Evolutionary conservation across 2,329 filamentous ascomycete species (phyloP), one percentile per base, ranked within the genome.

Genomic region (Kalmusia sp.): DNA sequence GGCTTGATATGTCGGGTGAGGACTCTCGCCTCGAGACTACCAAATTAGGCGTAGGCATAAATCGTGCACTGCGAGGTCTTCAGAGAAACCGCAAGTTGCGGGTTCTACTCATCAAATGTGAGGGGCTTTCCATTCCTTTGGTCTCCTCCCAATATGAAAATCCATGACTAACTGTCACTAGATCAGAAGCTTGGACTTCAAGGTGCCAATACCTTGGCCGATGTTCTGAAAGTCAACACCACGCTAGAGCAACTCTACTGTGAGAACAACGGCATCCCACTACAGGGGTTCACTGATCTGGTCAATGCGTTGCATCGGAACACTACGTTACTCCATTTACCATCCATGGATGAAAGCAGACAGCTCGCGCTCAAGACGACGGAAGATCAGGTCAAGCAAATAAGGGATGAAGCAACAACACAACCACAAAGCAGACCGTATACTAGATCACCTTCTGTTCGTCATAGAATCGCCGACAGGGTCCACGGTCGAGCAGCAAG

Each of bases 21-120:
- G 86, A 87, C 59, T 87, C 88, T 5, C 84, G 88, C 61, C 71
- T 91, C n/a, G 88, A 90, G 63, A 86, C 86, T 3, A 87, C 87
- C 3, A 83, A 86, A 43, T 85, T 90, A 57, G 88, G 88, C 14
- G 84, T 87, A 50, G 87, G 87, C 2, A 80, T 91, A 54, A 89
- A 89, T 61, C 78, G 84, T 48, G 87, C 88, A 15, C 73, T 91
- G 52, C 80, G 80, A 15, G 87, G 87, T 4, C 72, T 91, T 56
- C 86, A 86, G 64, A 78, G 80, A 51, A 91, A 91, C 67, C 82
- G 75, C 27, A 81, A 84, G 1, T 68, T 91, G 49, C 84, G 82
- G 56, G 77, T 86, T 12, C 75, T 91, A 51, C 81, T 83, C 49
- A 87, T 91, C 48, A 85, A 88, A 68, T 77, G 72, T 75, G 61